Evolutionary conservation across 129 eudicot genomes (phyloP).

Genomic region (Calendula officinalis): DNA sequence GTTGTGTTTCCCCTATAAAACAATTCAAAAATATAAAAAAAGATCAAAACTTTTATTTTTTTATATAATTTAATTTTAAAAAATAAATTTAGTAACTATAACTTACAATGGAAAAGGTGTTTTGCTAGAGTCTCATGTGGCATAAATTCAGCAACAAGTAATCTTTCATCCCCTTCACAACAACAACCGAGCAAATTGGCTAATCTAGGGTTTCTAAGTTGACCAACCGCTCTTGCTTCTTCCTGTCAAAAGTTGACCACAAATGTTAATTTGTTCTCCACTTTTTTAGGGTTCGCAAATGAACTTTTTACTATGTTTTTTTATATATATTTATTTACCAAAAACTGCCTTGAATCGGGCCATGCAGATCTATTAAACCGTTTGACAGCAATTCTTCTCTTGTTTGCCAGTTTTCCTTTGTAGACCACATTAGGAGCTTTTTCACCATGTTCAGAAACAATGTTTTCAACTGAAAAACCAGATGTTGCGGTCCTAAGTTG

Average conservation of each 20-base stretch:
- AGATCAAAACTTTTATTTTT: not conserved
- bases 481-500: conserved; percentile 63
- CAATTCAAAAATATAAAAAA: conserved; percentile 20
- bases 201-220: conserved; percentile 60
- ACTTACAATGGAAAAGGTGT: conserved; percentile 80
- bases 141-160: conserved; percentile 78
- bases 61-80: not conserved
- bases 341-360: conserved; percentile 89
- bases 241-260: conserved; percentile 35
- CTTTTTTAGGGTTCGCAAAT: too few relatives aligned
- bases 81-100: not conserved
- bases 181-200: conserved; percentile 82
- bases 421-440: conserved; percentile 81
- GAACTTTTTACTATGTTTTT: not conserved
- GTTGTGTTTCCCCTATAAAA: conserved; percentile 76
- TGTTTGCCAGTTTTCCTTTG: conserved; percentile 49
- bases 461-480: conserved; percentile 59
- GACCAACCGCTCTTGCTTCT: conserved; percentile 80
- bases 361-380: conserved; percentile 73
- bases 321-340: conserved; percentile 24
- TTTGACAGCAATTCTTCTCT: conserved; percentile 61
- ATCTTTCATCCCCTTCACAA: conserved; percentile 74
- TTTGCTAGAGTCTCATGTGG: conserved; percentile 81
- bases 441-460: conserved; percentile 82
- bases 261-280: too few relatives aligned